These are phyloP conservation scores for Huntiella omanensis DNA, from an alignment of 2,329 filamentous ascomycete genomes.

Conservation along the genomic window DNA sequence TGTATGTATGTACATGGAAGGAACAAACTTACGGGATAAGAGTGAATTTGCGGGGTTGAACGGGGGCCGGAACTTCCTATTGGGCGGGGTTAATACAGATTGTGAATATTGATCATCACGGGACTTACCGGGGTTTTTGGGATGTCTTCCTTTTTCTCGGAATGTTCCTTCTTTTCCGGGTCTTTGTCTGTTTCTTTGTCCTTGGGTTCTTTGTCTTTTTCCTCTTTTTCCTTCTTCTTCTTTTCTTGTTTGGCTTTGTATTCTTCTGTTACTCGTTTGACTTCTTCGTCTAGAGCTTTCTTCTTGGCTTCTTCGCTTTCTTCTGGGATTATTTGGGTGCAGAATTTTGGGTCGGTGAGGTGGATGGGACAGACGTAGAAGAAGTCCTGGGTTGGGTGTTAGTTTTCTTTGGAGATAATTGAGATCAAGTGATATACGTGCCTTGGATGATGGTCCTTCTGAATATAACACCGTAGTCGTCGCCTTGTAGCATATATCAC, in stretches of 20 bases:
- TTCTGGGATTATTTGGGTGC: slow-evolving; percentile 52
- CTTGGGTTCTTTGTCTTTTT: slow-evolving; percentile 26
- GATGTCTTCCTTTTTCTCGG: slow-evolving; percentile 7
- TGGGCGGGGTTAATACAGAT: neutral
- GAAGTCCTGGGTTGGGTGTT: slow-evolving; percentile 40
- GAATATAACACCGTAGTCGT: slow-evolving; percentile 64
- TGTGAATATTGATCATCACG: slow-evolving; percentile 9
- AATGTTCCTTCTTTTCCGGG: slow-evolving; percentile 16
- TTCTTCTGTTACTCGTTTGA: slow-evolving; percentile 50
- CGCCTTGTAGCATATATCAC: slow-evolving; percentile 81
- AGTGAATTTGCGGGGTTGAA: neutral
- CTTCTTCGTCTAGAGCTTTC: slow-evolving; percentile 44
- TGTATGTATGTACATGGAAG: slow-evolving; percentile 39
- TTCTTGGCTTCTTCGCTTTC: slow-evolving; percentile 27
- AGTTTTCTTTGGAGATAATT: neutral
- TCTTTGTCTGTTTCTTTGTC: slow-evolving; percentile 13
- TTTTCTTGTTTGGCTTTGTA: slow-evolving; percentile 55
- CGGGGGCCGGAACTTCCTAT: neutral
- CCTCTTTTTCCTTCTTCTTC: slow-evolving; percentile 42
- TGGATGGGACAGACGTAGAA: slow-evolving; percentile 82
- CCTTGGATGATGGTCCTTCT: slow-evolving; percentile 10
- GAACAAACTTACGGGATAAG: neutral
- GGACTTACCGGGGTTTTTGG: slow-evolving; percentile 2
- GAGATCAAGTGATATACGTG: neutral
- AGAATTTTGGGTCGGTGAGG: slow-evolving; percentile 68